Conservation (phyloP, 2,329 filamentous ascomycete genomes). For the Calonectria honghensis region DNA sequence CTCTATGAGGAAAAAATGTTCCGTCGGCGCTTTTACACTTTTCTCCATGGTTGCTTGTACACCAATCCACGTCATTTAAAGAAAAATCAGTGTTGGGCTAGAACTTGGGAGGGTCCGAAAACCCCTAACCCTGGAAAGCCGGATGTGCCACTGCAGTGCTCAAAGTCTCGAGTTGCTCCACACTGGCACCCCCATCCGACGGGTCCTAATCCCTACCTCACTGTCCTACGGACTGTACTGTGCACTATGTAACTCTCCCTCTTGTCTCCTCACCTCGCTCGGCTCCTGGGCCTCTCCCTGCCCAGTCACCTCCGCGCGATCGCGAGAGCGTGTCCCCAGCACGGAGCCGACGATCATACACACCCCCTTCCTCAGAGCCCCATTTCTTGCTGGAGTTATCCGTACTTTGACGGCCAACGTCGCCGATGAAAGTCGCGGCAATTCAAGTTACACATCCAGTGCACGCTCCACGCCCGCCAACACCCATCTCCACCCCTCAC, state of each 20-base stretch:
- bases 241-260: neutral
- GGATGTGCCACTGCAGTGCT: constrained; percentile 29
- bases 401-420: constrained; percentile 22
- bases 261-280: constrained; percentile 16
- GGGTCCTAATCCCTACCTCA: constrained; percentile 22
- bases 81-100: constrained; percentile 9
- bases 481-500: constrained; percentile 20
- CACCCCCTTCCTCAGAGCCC: constrained; percentile 30
- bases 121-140: constrained; percentile 30
- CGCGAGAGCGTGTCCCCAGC: constrained; percentile 27
- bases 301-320: constrained; percentile 32
- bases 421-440: constrained; percentile 25
- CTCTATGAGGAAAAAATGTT: constrained; percentile 2
- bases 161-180: constrained; percentile 33
- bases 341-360: constrained; percentile 35
- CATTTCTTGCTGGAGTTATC: constrained; percentile 22
- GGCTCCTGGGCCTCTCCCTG: constrained; percentile 24
- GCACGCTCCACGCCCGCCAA: neutral
- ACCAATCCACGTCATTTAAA: constrained; percentile 20
- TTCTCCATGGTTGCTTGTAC: neutral
- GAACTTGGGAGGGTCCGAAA: constrained; percentile 29
- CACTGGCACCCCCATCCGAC: constrained; percentile 12
- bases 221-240: neutral
- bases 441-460: constrained; percentile 35
- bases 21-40: constrained; percentile 19